Evolutionary conservation across 1,284 basidiomycete genomes (phyloP), one percentile per base, ranked within the genome.

Genomic region (Mycena sp.): DNA sequence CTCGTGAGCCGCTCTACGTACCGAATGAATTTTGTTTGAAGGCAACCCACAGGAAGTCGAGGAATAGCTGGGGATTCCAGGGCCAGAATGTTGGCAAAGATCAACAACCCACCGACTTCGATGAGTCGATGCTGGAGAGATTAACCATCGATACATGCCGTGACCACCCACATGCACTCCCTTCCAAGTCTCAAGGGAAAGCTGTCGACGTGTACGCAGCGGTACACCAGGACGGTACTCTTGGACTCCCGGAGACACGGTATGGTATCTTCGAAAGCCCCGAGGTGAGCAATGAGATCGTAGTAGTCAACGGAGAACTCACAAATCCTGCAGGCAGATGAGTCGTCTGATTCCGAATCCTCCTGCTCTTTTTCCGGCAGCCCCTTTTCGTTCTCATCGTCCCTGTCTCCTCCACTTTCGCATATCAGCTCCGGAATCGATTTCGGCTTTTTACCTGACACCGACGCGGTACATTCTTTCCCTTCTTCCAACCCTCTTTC

Each of bases 291-390:
- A 10, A 3, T 17, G n/a, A 32, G 9, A 28, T 10, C 25, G 25
- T 41, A 17, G 11, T 29, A 41, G 10, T 23, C 4, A 2, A 6
- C n/a, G 21, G n/a, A 28, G 23, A 23, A 44, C 38, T 56, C n/a
- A 45, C 9, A 19, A 19, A n/a, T 25, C n/a, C n/a, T 48, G 19
- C 38, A 55, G 60, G 46, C 38, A 48, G 40, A 43, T 26, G 54
- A 57, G 17, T 52, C 25, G 12, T 52, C 55, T 19, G 49, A 63
- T 53, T 63, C 61, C 35, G 54, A 63, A 14, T 53, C 48, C 19
- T 32, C 32, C 35, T 46, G 28, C 9, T 61, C 52, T 30, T 45
- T 12, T 28, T 49, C 49, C 28, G 35, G 43, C 21, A 63, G 61
- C 32, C 54, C 48, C 2, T 57, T 21, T 23, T 57, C 40, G 14